A percentile compares a stretch with the other conserved stretches of the same genome.
phyloP scores from a whole-genome alignment of 2,329 filamentous ascomycete species.

The Emergomyces pasteurianus region DNA sequence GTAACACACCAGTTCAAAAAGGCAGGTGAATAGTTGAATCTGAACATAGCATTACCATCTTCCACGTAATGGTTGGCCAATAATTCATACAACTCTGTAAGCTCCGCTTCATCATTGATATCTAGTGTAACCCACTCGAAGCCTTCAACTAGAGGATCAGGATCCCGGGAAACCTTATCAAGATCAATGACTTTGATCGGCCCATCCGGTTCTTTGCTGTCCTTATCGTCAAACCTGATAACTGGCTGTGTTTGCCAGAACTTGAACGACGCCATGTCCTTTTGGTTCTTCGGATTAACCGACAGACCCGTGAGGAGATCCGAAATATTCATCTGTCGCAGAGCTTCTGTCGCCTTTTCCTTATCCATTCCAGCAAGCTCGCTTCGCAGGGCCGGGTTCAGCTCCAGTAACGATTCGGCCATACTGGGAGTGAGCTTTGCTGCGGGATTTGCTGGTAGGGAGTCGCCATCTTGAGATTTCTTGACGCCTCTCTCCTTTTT shows the following conservation, averaged over 20 bases:
- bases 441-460: constrained; percentile 14
- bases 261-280: constrained; percentile 95
- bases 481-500: constrained; percentile 13
- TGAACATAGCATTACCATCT: constrained; percentile 92
- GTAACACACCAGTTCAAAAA: constrained; percentile 69
- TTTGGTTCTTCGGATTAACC: constrained; percentile 72
- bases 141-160: constrained; percentile 60
- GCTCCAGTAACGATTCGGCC: constrained; percentile 31
- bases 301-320: constrained; percentile 45
- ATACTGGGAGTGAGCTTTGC: constrained; percentile 27
- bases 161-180: constrained; percentile 66
- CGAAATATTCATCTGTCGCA: constrained; percentile 38
- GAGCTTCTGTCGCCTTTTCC: constrained; percentile 42
- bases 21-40: constrained; percentile 85
- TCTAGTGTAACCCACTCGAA: constrained; percentile 96
- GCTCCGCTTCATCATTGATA: constrained; percentile 60
- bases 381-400: constrained; percentile 53
- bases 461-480: constrained; percentile 17
- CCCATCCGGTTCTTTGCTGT: constrained; percentile 53
- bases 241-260: constrained; percentile 99
- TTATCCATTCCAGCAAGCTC: constrained; percentile 62
- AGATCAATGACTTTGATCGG: constrained; percentile 71
- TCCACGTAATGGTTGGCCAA: constrained; percentile 93
- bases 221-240: constrained; percentile 57
- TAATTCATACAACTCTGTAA: constrained; percentile 85